Evolutionary conservation across 2,329 filamentous ascomycete species (phyloP).

Genomic region (Paecilomyces dactylethromorphus): DNA sequence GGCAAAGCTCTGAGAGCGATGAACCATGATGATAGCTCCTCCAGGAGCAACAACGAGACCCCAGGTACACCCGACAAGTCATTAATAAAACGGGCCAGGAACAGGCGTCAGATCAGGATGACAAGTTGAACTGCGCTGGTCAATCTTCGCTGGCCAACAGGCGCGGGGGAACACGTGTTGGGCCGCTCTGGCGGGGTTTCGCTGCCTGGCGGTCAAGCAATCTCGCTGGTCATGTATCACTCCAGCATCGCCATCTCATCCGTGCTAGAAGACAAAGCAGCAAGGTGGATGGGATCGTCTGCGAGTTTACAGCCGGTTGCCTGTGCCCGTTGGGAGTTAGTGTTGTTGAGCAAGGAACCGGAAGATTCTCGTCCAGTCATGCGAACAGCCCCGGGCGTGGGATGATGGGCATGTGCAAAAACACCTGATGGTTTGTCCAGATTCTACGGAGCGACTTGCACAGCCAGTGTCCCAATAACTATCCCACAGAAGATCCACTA

Average conservation of each 20-base stretch:
- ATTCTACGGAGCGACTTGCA: not conserved
- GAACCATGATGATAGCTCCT: not conserved
- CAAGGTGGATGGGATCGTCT: not conserved
- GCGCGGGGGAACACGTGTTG: not conserved
- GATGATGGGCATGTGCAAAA: not conserved
- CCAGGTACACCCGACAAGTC: not conserved
- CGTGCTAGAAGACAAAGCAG: not conserved
- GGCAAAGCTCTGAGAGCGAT: not conserved
- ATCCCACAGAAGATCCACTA: not conserved
- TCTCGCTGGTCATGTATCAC: not conserved
- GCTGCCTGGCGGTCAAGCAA: not conserved
- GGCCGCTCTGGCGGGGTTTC: not conserved
- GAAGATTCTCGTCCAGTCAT: not conserved
- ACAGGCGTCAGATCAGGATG: not conserved
- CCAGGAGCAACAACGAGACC: not conserved
- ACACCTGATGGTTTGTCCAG: not conserved
- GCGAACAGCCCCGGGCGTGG: not conserved
- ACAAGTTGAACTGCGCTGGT: not conserved
- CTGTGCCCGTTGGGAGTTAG: not conserved
- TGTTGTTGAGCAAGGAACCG: not conserved
- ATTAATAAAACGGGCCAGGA: not conserved
- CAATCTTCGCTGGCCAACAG: not conserved
- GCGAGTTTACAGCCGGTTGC: not conserved
- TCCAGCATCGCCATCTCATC: not conserved
- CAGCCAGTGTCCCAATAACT: not conserved